These are phyloP conservation scores for Globisporangium megalacanthum DNA, from an alignment of 352 stramenopile genomes.

Conservation along the genomic window DNA sequence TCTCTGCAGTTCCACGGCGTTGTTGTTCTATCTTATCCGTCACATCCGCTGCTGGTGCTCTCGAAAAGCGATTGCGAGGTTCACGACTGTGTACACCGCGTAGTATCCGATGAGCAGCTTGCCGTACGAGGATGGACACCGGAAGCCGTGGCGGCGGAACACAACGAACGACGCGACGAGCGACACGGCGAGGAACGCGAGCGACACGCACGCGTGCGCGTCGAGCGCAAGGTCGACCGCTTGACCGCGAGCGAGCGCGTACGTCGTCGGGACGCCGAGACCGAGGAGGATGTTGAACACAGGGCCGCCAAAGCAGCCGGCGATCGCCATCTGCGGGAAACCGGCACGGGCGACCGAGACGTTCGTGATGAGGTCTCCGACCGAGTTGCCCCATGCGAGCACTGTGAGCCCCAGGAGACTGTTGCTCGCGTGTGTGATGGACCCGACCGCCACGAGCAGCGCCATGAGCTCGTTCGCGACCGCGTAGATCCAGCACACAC, in stretches of 20 bases:
- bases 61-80: slow-evolving; percentile 50
- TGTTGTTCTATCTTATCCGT: not conserved
- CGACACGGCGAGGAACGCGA: slow-evolving; percentile 62
- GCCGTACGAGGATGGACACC: slow-evolving; percentile 65
- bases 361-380: slow-evolving; percentile 80
- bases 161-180: slow-evolving; percentile 47
- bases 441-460: slow-evolving; percentile 65
- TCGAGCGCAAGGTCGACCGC: slow-evolving; percentile 47
- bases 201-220: slow-evolving; percentile 62
- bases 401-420: slow-evolving; percentile 76
- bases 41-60: not conserved
- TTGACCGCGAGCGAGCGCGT: slow-evolving; percentile 42
- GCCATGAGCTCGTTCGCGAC: slow-evolving; percentile 85
- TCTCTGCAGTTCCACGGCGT: not conserved
- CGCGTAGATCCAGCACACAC: slow-evolving; percentile 90
- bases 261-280: slow-evolving; percentile 65
- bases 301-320: slow-evolving; percentile 74
- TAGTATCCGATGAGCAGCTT: slow-evolving; percentile 68
- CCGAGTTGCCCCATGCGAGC: slow-evolving; percentile 80
- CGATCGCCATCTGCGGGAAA: slow-evolving; percentile 83
- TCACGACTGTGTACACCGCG: slow-evolving; percentile 62
- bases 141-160: slow-evolving; percentile 46
- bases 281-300: slow-evolving; percentile 84
- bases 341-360: slow-evolving; percentile 75
- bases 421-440: slow-evolving; percentile 71